Conservation (phyloP, 106 monocot genomes). For the Platanthera zijinensis region DNA sequence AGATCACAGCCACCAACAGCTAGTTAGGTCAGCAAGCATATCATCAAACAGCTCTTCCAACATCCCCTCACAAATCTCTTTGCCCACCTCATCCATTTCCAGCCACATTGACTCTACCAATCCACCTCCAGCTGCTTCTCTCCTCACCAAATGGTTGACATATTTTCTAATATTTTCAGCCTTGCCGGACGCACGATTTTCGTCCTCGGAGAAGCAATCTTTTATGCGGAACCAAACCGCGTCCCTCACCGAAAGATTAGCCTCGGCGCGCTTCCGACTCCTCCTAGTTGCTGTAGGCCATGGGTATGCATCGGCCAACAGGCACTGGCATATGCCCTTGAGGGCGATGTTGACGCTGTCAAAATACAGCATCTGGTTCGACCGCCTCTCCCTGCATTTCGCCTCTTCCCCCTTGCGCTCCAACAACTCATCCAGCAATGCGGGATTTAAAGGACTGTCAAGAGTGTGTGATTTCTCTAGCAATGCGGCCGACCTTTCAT, state of each 20-base stretch:
- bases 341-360: constrained; percentile 69
- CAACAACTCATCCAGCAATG: constrained; percentile 47
- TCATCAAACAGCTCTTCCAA: constrained; percentile 49
- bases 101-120: constrained; percentile 30
- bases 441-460: constrained; percentile 59
- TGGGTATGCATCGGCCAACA: constrained; percentile 16
- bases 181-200: not conserved
- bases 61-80: constrained; percentile 32
- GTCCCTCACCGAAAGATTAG: constrained; percentile 11
- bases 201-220: constrained; percentile 31
- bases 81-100: constrained; percentile 34
- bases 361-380: constrained; percentile 73
- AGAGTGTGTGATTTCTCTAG: constrained; percentile 47
- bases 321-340: constrained; percentile 27
- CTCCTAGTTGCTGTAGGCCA: constrained; percentile 9
- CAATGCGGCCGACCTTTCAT: constrained; percentile 18
- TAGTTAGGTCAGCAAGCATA: constrained; percentile 19
- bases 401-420: constrained; percentile 48
- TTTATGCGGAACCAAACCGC: constrained; percentile 39
- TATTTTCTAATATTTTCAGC: constrained; percentile 15
- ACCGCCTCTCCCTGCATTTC: constrained; percentile 48
- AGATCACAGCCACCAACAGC: not conserved
- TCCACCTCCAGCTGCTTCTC: constrained; percentile 25
- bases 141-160: constrained; percentile 29
- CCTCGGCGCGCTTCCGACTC: not conserved